A percentile compares a stretch with the other conserved stretches of the same genome.
phyloP scores from a whole-genome alignment of 1,284 basidiomycete species.

The Pseudozyma flocculosa region DNA sequence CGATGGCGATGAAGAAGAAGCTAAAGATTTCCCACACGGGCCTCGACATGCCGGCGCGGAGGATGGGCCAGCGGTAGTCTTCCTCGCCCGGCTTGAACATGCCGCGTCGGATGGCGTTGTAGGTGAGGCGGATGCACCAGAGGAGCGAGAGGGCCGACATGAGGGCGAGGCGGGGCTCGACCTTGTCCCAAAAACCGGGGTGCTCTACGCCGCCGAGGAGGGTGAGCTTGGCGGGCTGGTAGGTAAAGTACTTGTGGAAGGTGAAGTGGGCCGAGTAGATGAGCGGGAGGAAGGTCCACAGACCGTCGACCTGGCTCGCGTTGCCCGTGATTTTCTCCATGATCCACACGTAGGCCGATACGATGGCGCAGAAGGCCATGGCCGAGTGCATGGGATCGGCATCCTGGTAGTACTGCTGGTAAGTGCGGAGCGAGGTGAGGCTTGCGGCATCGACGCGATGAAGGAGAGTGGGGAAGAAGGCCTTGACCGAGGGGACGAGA shows the following conservation, averaged over 20 bases:
- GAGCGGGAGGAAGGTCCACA: conserved; percentile 52
- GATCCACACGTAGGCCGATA: conserved; percentile 42
- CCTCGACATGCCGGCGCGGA: conserved; percentile 69
- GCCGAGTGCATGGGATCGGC: conserved; percentile 45
- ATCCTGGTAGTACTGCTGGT: conserved; percentile 40
- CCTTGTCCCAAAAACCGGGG: conserved; percentile 26
- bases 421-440: conserved; percentile 21
- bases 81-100: conserved; percentile 75
- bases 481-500: conserved; percentile 26
- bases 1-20: conserved; percentile 75
- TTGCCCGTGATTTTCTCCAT: conserved; percentile 51
- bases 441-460: conserved; percentile 16
- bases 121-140: conserved; percentile 67
- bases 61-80: conserved; percentile 86
- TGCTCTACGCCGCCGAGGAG: conserved; percentile 24
- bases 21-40: conserved; percentile 78
- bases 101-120: conserved; percentile 81
- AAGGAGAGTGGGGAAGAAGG: conserved; percentile 27
- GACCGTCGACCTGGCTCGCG: conserved; percentile 50
- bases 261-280: conserved; percentile 52
- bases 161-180: conserved; percentile 57
- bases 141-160: conserved; percentile 55
- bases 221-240: conserved; percentile 27
- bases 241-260: conserved; percentile 41
- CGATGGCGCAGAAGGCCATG: conserved; percentile 37